Conservation (phyloP, 257 asterid species). For the Capsicum pubescens region DNA sequence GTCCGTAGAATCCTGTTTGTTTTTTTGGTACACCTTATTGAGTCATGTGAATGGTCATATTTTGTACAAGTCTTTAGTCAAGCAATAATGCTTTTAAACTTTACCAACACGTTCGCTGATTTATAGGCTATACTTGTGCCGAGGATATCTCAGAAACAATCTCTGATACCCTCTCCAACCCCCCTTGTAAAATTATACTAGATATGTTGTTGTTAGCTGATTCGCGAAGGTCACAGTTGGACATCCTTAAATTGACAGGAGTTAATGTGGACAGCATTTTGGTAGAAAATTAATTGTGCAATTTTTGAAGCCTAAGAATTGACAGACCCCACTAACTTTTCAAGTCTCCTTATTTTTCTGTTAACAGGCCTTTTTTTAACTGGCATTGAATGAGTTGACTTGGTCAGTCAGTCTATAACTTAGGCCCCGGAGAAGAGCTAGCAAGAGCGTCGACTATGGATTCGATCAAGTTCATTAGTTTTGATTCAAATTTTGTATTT, state of each 20-base stretch:
- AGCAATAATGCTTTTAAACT: background rate
- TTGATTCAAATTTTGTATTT: background rate
- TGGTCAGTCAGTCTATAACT: background rate
- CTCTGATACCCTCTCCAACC: no score
- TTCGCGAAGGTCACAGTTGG: background rate
- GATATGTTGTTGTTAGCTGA: no score
- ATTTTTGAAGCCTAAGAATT: background rate
- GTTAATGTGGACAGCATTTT: background rate
- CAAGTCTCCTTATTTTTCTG: background rate
- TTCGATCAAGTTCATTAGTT: background rate
- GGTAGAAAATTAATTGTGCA: background rate
- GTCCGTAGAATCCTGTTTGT: no score
- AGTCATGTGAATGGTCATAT: no score
- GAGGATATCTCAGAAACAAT: no score
- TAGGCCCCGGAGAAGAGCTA: no score
- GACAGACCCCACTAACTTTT: background rate
- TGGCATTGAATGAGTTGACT: background rate
- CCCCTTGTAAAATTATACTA: no score
- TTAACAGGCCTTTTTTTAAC: background rate
- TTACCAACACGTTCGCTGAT: background rate
- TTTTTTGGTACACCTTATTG: no score
- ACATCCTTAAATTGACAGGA: background rate
- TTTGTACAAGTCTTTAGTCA: background rate
- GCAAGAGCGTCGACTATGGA: no score
- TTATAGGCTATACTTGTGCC: no score